Conservation (phyloP, 2,329 filamentous ascomycete species). For the Neonectria coccinea region DNA sequence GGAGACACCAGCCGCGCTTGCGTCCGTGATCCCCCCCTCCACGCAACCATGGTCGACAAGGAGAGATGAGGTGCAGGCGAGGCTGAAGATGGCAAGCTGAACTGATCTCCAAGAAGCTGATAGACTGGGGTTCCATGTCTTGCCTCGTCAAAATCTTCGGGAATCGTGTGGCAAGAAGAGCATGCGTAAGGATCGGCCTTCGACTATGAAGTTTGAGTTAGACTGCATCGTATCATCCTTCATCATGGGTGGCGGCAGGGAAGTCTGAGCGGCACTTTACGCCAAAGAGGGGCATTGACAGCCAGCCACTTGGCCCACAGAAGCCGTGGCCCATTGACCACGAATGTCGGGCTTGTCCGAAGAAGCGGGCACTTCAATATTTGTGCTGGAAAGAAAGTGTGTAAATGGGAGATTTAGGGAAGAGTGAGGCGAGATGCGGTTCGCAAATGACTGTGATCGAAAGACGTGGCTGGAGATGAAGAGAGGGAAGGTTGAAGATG, state of each 20-base stretch:
- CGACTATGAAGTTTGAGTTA: conserved; percentile 10
- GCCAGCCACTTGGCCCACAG: conserved; percentile 9
- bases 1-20: not conserved
- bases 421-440: not conserved
- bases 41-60: not conserved
- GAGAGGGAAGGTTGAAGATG: not conserved
- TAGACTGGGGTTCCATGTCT: conserved; percentile 2
- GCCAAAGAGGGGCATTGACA: conserved; percentile 19
- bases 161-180: conserved; percentile 7
- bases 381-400: not conserved
- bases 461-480: no score
- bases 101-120: conserved; percentile 8
- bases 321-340: conserved; percentile 1
- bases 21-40: conserved; percentile 13
- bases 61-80: conserved; percentile 7
- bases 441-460: no score
- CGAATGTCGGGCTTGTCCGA: conserved; percentile 5
- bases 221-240: conserved; percentile 9
- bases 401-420: not conserved
- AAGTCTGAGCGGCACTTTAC: conserved; percentile 12
- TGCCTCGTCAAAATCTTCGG: not conserved
- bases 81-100: conserved; percentile 11
- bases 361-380: not conserved
- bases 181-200: conserved; percentile 4
- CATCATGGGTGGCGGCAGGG: conserved; percentile 10